Evolutionary conservation across 805 yeast species (phyloP).

Genomic region (Lachancea cidri): DNA sequence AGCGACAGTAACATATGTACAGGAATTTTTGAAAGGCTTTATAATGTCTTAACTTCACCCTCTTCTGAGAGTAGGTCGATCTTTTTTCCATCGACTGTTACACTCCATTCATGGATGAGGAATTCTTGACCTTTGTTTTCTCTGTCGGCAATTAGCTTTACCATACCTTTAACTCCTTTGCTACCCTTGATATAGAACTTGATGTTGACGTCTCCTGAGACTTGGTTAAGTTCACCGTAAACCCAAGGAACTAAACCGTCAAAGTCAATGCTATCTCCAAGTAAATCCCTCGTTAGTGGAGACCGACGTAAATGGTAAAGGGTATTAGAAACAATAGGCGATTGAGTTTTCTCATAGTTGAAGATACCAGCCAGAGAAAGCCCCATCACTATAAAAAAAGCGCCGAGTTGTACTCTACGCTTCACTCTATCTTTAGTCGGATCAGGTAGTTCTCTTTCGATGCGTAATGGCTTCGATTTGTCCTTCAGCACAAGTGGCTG

Average conservation of each 20-base stretch:
- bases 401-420: constrained; percentile 49
- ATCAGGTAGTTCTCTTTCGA: constrained; percentile 80
- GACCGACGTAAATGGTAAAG: constrained; percentile 81
- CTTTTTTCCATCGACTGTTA: constrained; percentile 43
- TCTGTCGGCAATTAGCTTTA: constrained; percentile 66
- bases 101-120: constrained; percentile 57
- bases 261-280: constrained; percentile 76
- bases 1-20: too few relatives aligned
- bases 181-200: constrained; percentile 66
- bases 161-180: constrained; percentile 46
- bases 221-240: constrained; percentile 76
- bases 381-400: constrained; percentile 50
- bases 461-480: constrained; percentile 45
- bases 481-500: constrained; percentile 18
- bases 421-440: constrained; percentile 53
- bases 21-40: background rate
- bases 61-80: constrained; percentile 49
- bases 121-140: constrained; percentile 53
- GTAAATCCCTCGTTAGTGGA: constrained; percentile 47
- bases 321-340: constrained; percentile 85
- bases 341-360: constrained; percentile 88
- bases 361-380: constrained; percentile 60
- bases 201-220: constrained; percentile 74
- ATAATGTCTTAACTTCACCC: constrained; percentile 26
- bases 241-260: constrained; percentile 79